Percentiles rank a stretch among this genome's conserved stretches.
Conservation (phyloP, 164 flowering plant genomes). For the Warburgia ugandensis region DNA sequence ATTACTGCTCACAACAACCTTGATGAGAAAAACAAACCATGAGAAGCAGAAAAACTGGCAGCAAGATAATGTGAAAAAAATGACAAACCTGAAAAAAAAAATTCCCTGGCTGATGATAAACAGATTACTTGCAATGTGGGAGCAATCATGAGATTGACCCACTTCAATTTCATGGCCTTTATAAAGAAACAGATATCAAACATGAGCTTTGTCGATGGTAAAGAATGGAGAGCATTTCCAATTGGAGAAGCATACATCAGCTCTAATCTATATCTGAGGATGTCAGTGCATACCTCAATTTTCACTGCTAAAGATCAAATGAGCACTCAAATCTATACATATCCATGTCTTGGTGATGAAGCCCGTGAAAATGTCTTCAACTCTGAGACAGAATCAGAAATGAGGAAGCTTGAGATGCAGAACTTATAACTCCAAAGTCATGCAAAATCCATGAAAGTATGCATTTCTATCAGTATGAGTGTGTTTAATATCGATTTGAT, state of each 20-base stretch:
- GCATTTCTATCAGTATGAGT: conserved; percentile 4
- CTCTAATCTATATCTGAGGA: conserved; percentile 22
- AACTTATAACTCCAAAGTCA: conserved; percentile 15
- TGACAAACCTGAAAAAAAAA: not conserved
- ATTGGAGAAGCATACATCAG: too few relatives aligned
- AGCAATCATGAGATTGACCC: not conserved
- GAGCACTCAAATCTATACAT: conserved; percentile 13
- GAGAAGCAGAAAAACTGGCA: too few relatives aligned
- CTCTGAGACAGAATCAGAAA: conserved; percentile 13
- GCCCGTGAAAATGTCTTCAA: conserved; percentile 15
- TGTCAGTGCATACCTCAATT: conserved; percentile 12
- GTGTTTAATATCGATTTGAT: conserved; percentile 6
- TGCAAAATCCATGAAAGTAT: conserved; percentile 20
- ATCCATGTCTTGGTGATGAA: conserved; percentile 21
- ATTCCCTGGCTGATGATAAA: not conserved
- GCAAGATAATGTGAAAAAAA: not conserved
- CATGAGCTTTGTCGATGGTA: not conserved
- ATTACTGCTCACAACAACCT: too few relatives aligned
- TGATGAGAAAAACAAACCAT: not conserved
- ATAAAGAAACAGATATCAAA: not conserved
- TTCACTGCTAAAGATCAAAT: conserved; percentile 17
- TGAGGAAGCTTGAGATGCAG: conserved; percentile 16
- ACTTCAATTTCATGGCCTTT: not conserved
- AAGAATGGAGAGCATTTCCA: conserved; percentile 9
- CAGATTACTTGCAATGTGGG: not conserved